phyloP scores from a whole-genome alignment of 1,139 yeast species.

The Nakaseomyces glabratus region DNA sequence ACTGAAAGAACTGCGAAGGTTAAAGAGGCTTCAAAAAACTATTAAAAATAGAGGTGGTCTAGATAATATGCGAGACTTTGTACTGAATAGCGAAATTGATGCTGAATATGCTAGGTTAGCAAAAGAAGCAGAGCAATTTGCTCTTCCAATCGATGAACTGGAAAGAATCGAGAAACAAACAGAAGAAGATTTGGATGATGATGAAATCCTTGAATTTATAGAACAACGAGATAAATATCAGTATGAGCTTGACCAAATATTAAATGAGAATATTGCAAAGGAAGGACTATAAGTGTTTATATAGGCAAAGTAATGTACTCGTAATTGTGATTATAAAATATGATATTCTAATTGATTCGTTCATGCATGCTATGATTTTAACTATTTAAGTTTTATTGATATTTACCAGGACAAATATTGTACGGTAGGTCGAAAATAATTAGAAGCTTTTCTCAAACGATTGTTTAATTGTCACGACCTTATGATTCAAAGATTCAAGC shows the following conservation, averaged over 20 bases:
- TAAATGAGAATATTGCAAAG: conserved; percentile 10
- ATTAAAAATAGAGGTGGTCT: conserved; percentile 17
- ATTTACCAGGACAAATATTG: no score
- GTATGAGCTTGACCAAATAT: conserved; percentile 11
- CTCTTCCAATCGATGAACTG: conserved; percentile 13
- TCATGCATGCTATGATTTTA: no score
- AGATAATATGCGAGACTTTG: conserved; percentile 17
- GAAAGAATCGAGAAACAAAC: conserved; percentile 12
- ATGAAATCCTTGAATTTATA: conserved; percentile 14
- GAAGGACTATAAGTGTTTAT: no score
- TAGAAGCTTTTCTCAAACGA: no score
- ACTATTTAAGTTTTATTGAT: no score
- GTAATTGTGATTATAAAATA: no score
- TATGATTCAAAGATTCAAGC: no score
- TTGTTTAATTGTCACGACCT: no score
- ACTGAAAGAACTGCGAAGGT: conserved; percentile 9
- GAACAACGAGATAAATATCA: conserved; percentile 15
- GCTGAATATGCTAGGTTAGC: conserved; percentile 11
- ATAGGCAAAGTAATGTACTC: no score
- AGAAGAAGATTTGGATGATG: conserved; percentile 19
- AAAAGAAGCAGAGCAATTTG: conserved; percentile 16
- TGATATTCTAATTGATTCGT: no score
- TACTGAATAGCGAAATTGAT: conserved; percentile 15
- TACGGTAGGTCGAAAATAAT: no score
- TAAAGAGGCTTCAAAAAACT: conserved; percentile 11